phyloP scores from a whole-genome alignment of 345 rosid genomes.

The Syzygium grande region DNA sequence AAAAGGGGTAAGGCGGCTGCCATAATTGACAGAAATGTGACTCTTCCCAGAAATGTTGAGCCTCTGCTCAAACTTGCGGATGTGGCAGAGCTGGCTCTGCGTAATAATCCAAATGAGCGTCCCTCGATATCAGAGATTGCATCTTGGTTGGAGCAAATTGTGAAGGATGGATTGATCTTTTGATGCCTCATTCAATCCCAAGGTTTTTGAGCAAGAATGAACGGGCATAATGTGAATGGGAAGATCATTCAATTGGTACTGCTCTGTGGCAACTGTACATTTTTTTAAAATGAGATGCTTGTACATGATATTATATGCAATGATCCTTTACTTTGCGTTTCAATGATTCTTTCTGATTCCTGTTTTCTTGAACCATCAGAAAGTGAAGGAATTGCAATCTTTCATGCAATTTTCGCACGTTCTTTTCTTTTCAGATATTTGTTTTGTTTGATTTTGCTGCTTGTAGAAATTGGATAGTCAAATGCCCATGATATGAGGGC shows the following conservation, averaged over 20 bases:
- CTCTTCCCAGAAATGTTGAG: slow-evolving; percentile 77
- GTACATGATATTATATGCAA: slow-evolving; percentile 16
- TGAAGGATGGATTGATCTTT: slow-evolving; percentile 54
- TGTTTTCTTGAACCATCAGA: slow-evolving; percentile 5
- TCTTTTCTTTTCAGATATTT: background rate
- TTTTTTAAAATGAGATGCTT: slow-evolving; percentile 16
- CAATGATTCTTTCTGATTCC: background rate
- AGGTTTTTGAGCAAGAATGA: background rate
- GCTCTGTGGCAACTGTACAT: slow-evolving; percentile 36
- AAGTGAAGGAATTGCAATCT: slow-evolving; percentile 12
- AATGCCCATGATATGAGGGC: background rate
- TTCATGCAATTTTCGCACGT: background rate
- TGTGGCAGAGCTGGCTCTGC: slow-evolving; percentile 59
- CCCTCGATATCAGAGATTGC: slow-evolving; percentile 61
- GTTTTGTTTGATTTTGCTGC: background rate
- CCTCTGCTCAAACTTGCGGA: slow-evolving; percentile 80
- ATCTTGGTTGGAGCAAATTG: slow-evolving; percentile 54
- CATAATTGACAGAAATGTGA: slow-evolving; percentile 44
- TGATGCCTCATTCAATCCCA: slow-evolving; percentile 8
- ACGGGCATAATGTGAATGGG: slow-evolving; percentile 1
- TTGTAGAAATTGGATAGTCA: background rate
- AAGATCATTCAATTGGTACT: slow-evolving; percentile 4
- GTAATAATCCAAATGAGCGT: slow-evolving; percentile 60
- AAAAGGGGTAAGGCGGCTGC: slow-evolving; percentile 60
- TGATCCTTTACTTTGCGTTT: background rate